Conservation (phyloP, 495 filamentous ascomycete species). For the Tuber indicum region DNA sequence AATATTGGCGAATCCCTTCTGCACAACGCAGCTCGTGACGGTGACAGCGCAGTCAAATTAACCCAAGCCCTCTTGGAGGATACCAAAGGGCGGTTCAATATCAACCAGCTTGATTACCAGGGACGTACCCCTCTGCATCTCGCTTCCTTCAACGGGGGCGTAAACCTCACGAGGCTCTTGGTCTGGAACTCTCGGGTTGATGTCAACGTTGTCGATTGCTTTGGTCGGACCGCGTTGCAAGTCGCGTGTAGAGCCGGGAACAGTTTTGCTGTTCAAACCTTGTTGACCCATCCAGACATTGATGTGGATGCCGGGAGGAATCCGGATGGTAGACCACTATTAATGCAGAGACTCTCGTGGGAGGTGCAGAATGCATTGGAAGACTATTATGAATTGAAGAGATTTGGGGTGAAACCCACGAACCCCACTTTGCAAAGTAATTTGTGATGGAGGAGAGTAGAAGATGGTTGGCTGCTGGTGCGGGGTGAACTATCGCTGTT, state of each 20-base stretch:
- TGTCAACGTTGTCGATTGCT: neutral
- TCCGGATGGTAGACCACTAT: neutral
- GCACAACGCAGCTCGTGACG: neutral
- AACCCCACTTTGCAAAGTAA: neutral
- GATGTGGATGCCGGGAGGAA: neutral
- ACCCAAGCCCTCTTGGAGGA: neutral
- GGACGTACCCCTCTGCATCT: neutral
- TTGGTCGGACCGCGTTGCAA: neutral
- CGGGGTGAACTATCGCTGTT: neutral
- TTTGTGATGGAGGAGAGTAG: neutral
- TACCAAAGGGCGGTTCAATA: neutral
- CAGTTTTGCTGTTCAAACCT: neutral
- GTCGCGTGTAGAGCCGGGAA: neutral
- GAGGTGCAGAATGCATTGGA: neutral
- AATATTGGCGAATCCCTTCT: neutral
- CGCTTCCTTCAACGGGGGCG: neutral
- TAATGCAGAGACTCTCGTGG: neutral
- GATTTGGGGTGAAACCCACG: neutral
- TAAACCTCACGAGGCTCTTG: neutral
- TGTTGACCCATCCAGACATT: neutral
- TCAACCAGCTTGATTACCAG: neutral
- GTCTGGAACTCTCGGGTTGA: neutral
- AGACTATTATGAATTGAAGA: neutral
- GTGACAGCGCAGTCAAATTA: neutral
- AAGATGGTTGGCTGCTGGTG: neutral